Conservation (phyloP, 805 yeast genomes). For the Candida quercuum region DNA sequence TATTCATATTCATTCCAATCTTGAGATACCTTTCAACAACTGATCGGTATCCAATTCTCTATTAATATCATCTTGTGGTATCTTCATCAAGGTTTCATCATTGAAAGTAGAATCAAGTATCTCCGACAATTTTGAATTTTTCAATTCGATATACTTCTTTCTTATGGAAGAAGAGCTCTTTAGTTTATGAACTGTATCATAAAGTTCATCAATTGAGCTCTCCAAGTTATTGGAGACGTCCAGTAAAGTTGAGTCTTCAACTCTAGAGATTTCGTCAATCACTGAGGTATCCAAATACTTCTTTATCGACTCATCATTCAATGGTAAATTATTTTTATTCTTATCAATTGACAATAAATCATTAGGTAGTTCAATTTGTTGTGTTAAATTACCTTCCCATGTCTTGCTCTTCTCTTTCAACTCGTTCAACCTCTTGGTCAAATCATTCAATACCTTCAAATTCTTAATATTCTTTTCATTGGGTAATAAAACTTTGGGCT, state of each 20-base stretch:
- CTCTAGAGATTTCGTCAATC: slow-evolving; percentile 8
- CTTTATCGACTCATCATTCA: slow-evolving; percentile 18
- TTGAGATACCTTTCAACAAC: slow-evolving; percentile 30
- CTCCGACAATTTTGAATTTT: slow-evolving; percentile 38
- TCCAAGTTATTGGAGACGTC: slow-evolving; percentile 13
- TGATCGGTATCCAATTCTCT: slow-evolving; percentile 26
- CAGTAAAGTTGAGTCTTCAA: slow-evolving; percentile 11
- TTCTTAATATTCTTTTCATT: slow-evolving; percentile 59
- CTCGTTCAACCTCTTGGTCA: slow-evolving; percentile 36
- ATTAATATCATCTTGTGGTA: slow-evolving; percentile 17
- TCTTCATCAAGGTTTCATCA: slow-evolving; percentile 31
- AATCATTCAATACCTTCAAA: slow-evolving; percentile 38
- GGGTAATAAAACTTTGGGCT: slow-evolving; percentile 35
- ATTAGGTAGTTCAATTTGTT: slow-evolving; percentile 11
- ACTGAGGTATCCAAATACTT: slow-evolving; percentile 17
- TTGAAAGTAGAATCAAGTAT: slow-evolving; percentile 38
- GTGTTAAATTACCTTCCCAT: slow-evolving; percentile 33
- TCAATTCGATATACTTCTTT: slow-evolving; percentile 26
- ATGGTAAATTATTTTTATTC: slow-evolving; percentile 3
- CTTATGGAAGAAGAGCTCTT: slow-evolving; percentile 16
- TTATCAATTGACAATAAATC: slow-evolving; percentile 7
- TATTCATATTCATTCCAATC: slow-evolving; percentile 17
- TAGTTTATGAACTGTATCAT: slow-evolving; percentile 17
- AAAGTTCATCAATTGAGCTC: slow-evolving; percentile 17
- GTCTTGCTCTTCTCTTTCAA: slow-evolving; percentile 40